A percentile compares a stretch with the other conserved stretches of the same genome.
These are phyloP conservation scores for Talaromyces sp. DNA, from an alignment of 2,329 filamentous ascomycete genomes.

Conservation along the genomic window DNA sequence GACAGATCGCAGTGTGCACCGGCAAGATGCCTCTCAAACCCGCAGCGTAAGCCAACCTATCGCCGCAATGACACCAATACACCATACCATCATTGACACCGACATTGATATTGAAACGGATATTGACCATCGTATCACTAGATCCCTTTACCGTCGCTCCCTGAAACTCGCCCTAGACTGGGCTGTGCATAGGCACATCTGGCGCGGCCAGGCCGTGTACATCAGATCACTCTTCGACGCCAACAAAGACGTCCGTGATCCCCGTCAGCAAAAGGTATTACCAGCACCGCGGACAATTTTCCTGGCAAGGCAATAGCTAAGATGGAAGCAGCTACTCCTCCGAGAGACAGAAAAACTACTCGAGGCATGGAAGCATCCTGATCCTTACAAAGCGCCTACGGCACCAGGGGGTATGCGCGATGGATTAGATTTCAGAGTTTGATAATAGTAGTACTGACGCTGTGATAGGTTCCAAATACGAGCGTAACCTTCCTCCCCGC, in stretches of 20 bases:
- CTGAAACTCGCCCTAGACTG: constrained; percentile 93
- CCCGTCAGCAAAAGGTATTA: constrained; percentile 75
- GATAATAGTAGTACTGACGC: neutral
- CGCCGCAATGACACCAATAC: neutral
- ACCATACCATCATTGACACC: neutral
- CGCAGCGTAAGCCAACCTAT: constrained; percentile 15
- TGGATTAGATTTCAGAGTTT: neutral
- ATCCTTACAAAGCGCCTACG: constrained; percentile 84
- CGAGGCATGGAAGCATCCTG: constrained; percentile 95
- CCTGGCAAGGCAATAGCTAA: neutral
- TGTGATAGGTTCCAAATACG: constrained; percentile 80
- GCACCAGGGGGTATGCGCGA: constrained; percentile 76
- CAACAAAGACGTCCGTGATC: constrained; percentile 79
- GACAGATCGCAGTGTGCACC: constrained; percentile 1
- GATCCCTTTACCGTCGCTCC: constrained; percentile 81
- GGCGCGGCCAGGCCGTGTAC: constrained; percentile 94
- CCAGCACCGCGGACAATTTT: neutral
- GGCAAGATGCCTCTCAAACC: constrained; percentile 18
- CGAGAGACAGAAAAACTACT: constrained; percentile 84
- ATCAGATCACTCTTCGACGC: constrained; percentile 94
- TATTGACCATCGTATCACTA: constrained; percentile 28
- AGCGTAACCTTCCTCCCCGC: constrained; percentile 81
- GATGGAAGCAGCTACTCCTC: constrained; percentile 64
- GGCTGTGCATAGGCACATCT: constrained; percentile 87
- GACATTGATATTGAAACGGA: neutral